phyloP scores from a whole-genome alignment of 1,139 yeast species.

The Nakaseomyces sp. region DNA sequence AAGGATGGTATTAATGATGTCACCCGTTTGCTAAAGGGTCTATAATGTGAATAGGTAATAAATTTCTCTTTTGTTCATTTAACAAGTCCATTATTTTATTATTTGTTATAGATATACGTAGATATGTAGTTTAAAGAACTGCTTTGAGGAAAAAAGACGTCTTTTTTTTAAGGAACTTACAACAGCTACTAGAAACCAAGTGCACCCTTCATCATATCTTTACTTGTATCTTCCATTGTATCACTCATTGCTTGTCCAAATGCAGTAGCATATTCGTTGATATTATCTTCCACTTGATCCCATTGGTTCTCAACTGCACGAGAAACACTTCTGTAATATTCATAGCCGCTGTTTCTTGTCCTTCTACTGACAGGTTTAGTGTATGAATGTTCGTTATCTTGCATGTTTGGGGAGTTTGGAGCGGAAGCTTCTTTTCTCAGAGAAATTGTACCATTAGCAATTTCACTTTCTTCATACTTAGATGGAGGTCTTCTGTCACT shows the following conservation, averaged over 20 bases:
- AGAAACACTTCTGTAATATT: constrained; percentile 36
- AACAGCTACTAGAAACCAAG: constrained; percentile 38
- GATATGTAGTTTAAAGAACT: neutral
- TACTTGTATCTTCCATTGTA: constrained; percentile 42
- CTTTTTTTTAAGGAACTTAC: too few relatives aligned
- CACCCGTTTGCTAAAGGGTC: constrained; percentile 50
- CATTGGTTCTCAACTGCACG: constrained; percentile 45
- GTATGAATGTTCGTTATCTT: constrained; percentile 34
- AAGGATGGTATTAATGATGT: constrained; percentile 43
- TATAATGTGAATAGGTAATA: constrained; percentile 26
- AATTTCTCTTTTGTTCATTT: neutral
- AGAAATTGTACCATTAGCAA: constrained; percentile 51
- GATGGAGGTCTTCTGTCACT: constrained; percentile 52
- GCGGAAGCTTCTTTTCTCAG: constrained; percentile 19
- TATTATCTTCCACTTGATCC: constrained; percentile 46
- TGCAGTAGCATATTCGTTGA: constrained; percentile 50
- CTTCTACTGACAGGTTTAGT: constrained; percentile 39
- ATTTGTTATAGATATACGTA: neutral
- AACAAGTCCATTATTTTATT: neutral
- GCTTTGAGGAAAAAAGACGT: neutral
- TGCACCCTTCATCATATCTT: constrained; percentile 44
- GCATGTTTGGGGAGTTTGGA: neutral
- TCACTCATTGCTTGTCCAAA: constrained; percentile 49
- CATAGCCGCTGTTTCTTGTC: constrained; percentile 33
- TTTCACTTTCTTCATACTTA: constrained; percentile 45